Evolutionary conservation across 2,329 filamentous ascomycete species (phyloP).

Genomic region (Paracorniculantispora psalliotae): DNA sequence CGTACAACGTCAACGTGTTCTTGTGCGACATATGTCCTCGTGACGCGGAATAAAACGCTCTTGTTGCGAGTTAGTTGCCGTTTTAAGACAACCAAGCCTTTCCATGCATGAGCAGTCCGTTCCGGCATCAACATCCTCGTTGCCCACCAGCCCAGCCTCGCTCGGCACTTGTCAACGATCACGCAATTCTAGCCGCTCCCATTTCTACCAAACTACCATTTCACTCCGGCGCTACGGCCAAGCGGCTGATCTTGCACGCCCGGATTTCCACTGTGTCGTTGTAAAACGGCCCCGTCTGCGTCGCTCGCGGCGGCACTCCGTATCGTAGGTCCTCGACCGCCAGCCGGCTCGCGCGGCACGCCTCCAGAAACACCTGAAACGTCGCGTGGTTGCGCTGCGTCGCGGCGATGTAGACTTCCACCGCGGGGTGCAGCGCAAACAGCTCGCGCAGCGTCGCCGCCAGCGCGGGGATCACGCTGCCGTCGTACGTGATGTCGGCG

Average conservation of each 20-base stretch:
- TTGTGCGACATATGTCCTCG: not conserved
- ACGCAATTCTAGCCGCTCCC: too few species aligned
- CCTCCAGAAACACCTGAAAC: conserved; percentile 57
- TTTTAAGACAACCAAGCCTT: not conserved
- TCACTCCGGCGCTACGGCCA: too few species aligned
- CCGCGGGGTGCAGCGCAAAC: conserved; percentile 49
- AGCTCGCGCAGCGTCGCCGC: conserved; percentile 60
- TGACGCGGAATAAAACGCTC: not conserved
- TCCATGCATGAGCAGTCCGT: not conserved
- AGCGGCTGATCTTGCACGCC: conserved; percentile 36
- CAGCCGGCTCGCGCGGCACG: conserved; percentile 47
- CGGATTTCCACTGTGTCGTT: conserved; percentile 54
- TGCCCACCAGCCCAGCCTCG: too few species aligned
- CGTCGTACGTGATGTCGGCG: conserved; percentile 75
- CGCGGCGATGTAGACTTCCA: conserved; percentile 62
- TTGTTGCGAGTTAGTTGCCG: not conserved
- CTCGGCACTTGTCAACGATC: not conserved
- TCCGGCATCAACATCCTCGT: too few species aligned
- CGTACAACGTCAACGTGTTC: not conserved
- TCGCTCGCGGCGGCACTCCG: conserved; percentile 29
- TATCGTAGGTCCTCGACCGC: conserved; percentile 40
- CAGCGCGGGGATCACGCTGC: conserved; percentile 55
- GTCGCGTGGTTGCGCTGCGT: conserved; percentile 68
- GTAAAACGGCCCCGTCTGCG: conserved; percentile 62
- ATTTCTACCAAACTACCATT: not conserved